Conservation (phyloP, 2,329 filamentous ascomycete species). For the Botrytis galanthina region DNA sequence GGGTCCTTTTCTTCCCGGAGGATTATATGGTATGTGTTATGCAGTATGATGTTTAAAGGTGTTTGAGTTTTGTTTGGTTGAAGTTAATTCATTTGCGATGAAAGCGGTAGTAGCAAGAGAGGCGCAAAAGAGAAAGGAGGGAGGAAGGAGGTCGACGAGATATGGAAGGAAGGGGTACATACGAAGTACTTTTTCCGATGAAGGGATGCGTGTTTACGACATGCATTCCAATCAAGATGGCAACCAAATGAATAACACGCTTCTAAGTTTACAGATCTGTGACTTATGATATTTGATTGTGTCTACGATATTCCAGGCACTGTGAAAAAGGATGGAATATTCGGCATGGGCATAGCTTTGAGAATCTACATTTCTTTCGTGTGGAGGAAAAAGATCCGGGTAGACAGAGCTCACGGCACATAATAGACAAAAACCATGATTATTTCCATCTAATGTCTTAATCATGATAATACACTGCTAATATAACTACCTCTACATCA, state of each 20-base stretch:
- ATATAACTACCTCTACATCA: background rate
- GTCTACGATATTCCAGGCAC: background rate
- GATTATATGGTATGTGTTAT: background rate
- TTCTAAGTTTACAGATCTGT: background rate
- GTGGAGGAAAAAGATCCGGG: background rate
- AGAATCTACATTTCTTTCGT: background rate
- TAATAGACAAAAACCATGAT: background rate
- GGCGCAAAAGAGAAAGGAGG: background rate
- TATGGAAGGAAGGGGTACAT: background rate
- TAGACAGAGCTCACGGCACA: background rate
- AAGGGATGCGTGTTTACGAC: too few relatives aligned
- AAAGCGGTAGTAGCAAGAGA: too few relatives aligned
- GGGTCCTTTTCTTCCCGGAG: background rate
- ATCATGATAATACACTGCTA: background rate
- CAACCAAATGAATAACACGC: background rate
- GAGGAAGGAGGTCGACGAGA: background rate
- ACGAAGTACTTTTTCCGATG: background rate
- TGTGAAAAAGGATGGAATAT: background rate
- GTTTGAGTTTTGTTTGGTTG: background rate
- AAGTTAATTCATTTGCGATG: background rate
- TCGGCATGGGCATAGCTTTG: background rate
- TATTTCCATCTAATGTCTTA: background rate
- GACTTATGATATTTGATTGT: background rate
- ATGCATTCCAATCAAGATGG: background rate
- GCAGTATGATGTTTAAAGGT: background rate